Evolutionary conservation across 2,329 filamentous ascomycete genomes (phyloP), one percentile per base, ranked within the genome.

Genomic region (Sporothrix pallida): DNA sequence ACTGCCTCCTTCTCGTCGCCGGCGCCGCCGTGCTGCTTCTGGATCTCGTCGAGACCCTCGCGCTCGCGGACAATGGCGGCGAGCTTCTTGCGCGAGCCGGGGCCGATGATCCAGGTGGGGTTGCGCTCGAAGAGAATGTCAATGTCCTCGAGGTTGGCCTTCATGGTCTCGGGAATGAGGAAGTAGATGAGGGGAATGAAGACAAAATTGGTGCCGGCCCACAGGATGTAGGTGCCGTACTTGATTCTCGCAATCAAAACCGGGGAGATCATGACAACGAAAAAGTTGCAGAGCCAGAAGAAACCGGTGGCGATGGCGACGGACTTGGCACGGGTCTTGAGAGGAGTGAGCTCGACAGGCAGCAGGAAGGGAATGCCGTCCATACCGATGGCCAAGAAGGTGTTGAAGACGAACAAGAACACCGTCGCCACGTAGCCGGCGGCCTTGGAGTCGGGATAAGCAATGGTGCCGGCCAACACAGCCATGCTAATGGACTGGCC

Each of bases 401-500:
- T 68, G 63, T 68, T 68, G 44, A 68, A 68, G 63, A 68, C 44
- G 15, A 78, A 92, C 0, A 91, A 90, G 0, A 87, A 86, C 0
- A 89, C 84, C 7, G 92, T 84, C 12, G 93, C 83, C n/a, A 88
- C 87, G 79, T 92, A 92, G 80, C 93, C 52, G 77, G 88, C 91
- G 2, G n/a, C 54, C 31, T 52, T 23, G 54, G 37, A 68, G 69
- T 71, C 74, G n/a, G 65, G 56, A 15, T 69, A 70, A n/a, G 63
- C 44, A n/a, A 73, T 80, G 31, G 82, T 80, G 31, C 81, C 77
- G n/a, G 81, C 79, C 0, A 91, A 89, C 73, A 91, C 87, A 73
- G 93, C 83, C 90, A 93, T 93, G 83, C 90, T 92, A 9, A 88
- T 75, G 2, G 87, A 89, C 87, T 93, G 93, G 44, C 91, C 91